A percentile compares a stretch with the other conserved stretches of the same genome.
These are phyloP conservation scores for Puccinellia tenuiflora DNA, from an alignment of 176 grass and related monocot genomes.

Conservation along the genomic window DNA sequence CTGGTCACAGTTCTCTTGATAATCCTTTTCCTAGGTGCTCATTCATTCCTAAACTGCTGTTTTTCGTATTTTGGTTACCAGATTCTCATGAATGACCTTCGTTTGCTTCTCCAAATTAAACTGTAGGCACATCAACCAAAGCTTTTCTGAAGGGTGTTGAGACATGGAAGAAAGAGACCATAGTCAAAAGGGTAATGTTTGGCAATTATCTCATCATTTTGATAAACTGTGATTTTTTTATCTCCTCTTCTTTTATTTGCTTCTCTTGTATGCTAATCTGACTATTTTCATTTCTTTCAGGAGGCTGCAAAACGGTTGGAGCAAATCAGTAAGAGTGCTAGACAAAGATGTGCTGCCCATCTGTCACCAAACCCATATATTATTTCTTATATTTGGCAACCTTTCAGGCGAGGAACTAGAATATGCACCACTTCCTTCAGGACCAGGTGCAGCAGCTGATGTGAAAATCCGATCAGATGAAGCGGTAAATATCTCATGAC, in stretches of 20 bases:
- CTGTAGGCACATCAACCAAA: slow-evolving; percentile 78
- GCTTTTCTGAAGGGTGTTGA: slow-evolving; percentile 83
- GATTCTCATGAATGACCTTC: slow-evolving; percentile 5
- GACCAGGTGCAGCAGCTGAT: slow-evolving; percentile 47
- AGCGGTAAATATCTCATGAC: slow-evolving; percentile 46
- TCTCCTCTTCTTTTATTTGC: background rate
- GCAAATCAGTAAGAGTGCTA: slow-evolving; percentile 39
- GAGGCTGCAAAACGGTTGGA: slow-evolving; percentile 53
- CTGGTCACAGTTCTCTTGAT: slow-evolving; percentile 87
- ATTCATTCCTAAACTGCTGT: background rate
- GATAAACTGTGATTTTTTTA: background rate
- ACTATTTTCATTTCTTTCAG: slow-evolving; percentile 30
- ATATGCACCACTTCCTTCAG: slow-evolving; percentile 65
- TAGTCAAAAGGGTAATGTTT: slow-evolving; percentile 49
- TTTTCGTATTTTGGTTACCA: background rate
- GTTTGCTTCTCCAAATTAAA: background rate
- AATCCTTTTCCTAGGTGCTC: slow-evolving; percentile 72
- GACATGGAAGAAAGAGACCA: slow-evolving; percentile 94
- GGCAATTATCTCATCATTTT: slow-evolving; percentile 1
- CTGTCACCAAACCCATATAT: slow-evolving; percentile 5
- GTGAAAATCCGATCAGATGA: slow-evolving; percentile 29
- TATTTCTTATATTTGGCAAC: slow-evolving; percentile 15
- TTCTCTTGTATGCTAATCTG: background rate
- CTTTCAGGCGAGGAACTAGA: slow-evolving; percentile 45
- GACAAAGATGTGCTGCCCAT: slow-evolving; percentile 1